phyloP scores from a whole-genome alignment of 1,284 basidiomycete genomes.

The Cutaneotrichosporon sp. region DNA sequence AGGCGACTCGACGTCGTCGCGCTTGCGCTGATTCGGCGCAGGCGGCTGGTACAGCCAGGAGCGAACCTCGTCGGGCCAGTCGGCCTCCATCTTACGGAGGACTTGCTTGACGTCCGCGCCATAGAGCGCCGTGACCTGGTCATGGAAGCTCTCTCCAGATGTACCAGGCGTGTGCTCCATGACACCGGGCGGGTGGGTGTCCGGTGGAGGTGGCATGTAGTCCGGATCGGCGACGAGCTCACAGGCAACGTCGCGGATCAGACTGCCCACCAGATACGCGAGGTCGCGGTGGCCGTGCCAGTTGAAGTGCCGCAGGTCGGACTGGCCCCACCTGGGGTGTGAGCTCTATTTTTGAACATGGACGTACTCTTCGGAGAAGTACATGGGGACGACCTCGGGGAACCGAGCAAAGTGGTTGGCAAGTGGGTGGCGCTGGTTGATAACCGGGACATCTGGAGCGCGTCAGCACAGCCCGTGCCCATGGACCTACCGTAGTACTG shows the following conservation, averaged over 20 bases:
- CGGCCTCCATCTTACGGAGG: conserved; percentile 10
- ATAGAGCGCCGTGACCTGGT: conserved; percentile 1
- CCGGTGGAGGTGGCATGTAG: conserved; percentile 20
- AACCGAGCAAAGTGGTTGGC: conserved; percentile 50
- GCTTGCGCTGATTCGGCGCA: background rate
- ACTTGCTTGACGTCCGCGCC: conserved; percentile 9
- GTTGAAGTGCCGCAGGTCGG: conserved; percentile 51
- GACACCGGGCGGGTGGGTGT: background rate
- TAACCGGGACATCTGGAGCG: conserved; percentile 43
- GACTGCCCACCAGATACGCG: conserved; percentile 39
- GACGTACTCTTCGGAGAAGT: conserved; percentile 48
- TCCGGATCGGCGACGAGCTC: conserved; percentile 30
- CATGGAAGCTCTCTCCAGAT: conserved; percentile 8
- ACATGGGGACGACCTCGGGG: conserved; percentile 45
- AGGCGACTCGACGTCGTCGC: conserved; percentile 5
- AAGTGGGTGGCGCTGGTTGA: conserved; percentile 49
- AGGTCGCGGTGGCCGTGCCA: conserved; percentile 48
- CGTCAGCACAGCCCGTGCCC: conserved; percentile 1
- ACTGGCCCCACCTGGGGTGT: conserved; percentile 45
- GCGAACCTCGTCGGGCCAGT: conserved; percentile 34
- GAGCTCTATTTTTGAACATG: conserved; percentile 2
- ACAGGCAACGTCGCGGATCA: conserved; percentile 47
- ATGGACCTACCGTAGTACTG: conserved; percentile 47
- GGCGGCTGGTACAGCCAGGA: conserved; percentile 26
- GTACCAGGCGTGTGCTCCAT: background rate